A percentile compares a stretch with the other conserved stretches of the same genome.
Conservation (phyloP, 2,329 filamentous ascomycete genomes). For the Pseudocercospora musae region DNA sequence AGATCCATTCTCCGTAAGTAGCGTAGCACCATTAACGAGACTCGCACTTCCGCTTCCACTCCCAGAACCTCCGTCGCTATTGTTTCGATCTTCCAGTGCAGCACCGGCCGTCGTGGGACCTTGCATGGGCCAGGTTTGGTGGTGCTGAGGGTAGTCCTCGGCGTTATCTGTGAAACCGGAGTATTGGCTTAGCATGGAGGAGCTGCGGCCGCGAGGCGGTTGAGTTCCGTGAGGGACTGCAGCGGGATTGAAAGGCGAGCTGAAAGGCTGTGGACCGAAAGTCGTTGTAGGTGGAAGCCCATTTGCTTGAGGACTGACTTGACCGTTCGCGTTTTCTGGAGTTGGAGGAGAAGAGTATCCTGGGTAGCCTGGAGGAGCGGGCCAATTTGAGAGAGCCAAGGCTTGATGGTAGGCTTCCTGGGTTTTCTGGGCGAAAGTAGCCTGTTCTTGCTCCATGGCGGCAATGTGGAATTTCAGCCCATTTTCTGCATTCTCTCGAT, state of each 20-base stretch:
- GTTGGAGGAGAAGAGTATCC: conserved; percentile 46
- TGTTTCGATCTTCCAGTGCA: conserved; percentile 22
- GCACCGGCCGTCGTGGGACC: conserved; percentile 15
- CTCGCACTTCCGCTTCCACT: conserved; percentile 22
- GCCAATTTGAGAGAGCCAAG: conserved; percentile 26
- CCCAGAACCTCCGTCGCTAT: conserved; percentile 29
- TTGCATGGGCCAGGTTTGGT: conserved; percentile 27
- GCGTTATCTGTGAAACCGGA: conserved; percentile 49
- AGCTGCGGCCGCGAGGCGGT: conserved; percentile 45
- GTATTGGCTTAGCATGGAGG: conserved; percentile 52
- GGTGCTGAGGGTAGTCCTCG: conserved; percentile 29
- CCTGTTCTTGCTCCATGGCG: conserved; percentile 37
- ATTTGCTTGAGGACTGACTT: conserved; percentile 20
- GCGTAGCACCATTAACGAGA: conserved; percentile 18
- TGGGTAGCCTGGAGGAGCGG: conserved; percentile 23
- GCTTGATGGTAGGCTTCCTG: conserved; percentile 41
- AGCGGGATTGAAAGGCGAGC: conserved; percentile 26
- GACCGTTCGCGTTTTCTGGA: conserved; percentile 51
- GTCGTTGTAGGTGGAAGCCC: conserved; percentile 19
- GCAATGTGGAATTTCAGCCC: conserved; percentile 40
- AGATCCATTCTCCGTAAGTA: conserved; percentile 22
- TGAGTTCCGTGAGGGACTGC: conserved; percentile 12
- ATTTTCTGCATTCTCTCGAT: conserved; percentile 39
- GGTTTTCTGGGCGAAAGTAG: conserved; percentile 40
- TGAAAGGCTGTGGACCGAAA: conserved; percentile 23